phyloP scores from a whole-genome alignment of 1,284 basidiomycete genomes.

The Xanthoconium separans region DNA sequence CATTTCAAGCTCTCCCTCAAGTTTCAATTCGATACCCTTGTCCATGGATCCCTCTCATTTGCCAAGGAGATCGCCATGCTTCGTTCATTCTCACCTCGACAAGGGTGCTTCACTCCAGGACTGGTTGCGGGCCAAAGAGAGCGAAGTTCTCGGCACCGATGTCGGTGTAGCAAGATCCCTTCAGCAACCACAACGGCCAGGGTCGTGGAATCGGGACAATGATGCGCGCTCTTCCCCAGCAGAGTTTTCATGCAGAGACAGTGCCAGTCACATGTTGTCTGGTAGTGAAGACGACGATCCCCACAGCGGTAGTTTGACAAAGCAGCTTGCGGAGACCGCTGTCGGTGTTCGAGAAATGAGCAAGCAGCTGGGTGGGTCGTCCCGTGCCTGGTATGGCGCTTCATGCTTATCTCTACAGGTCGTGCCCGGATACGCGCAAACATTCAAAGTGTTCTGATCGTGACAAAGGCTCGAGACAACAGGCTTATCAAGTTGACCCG shows the following conservation, averaged over 20 bases:
- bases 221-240: conserved; percentile 12
- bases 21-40: conserved; percentile 32
- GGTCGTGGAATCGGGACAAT: conserved; percentile 9
- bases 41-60: conserved; percentile 29
- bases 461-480: conserved; percentile 98
- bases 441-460: conserved; percentile 92
- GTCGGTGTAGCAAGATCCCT: conserved; percentile 50
- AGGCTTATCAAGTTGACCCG: conserved; percentile 93
- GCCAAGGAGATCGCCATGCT: conserved; percentile 73
- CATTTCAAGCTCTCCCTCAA: conserved; percentile 33
- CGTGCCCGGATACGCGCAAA: conserved; percentile 89
- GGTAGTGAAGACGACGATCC: conserved; percentile 64
- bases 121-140: conserved; percentile 58
- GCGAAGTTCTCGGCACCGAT: conserved; percentile 37
- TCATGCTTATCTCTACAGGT: conserved; percentile 47
- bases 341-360: conserved; percentile 98
- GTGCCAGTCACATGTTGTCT: conserved; percentile 15
- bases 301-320: conserved; percentile 76
- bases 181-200: conserved; percentile 34
- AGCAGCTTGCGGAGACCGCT: conserved; percentile 94
- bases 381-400: not conserved
- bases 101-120: conserved; percentile 71
- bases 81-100: conserved; percentile 83
- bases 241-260: conserved; percentile 20
- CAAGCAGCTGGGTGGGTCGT: conserved; percentile 87